phyloP scores from a whole-genome alignment of 169 alveolate species.

The Plasmodium knowlesi region DNA sequence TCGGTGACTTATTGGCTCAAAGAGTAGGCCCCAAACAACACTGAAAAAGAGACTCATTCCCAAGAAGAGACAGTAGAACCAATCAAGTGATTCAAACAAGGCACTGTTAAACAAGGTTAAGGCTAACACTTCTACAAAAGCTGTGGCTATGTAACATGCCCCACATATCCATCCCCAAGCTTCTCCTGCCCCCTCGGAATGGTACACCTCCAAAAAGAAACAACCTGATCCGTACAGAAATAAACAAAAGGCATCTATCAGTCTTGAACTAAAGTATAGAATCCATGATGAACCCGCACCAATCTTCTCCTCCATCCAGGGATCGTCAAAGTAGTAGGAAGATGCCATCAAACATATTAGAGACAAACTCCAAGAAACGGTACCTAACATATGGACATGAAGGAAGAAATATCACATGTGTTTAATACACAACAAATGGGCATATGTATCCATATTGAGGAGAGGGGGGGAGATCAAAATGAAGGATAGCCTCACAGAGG shows the following conservation, averaged over 20 bases:
- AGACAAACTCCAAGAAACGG: conserved; percentile 88
- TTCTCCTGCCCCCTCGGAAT: conserved; percentile 94
- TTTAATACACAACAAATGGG: neutral
- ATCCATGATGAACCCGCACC: conserved; percentile 91
- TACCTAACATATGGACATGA: conserved; percentile 57
- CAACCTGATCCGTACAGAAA: conserved; percentile 88
- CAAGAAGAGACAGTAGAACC: conserved; percentile 85
- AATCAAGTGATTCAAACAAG: conserved; percentile 82
- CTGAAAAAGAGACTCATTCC: conserved; percentile 85
- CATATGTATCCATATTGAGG: neutral
- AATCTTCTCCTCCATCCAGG: conserved; percentile 88
- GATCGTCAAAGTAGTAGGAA: conserved; percentile 88
- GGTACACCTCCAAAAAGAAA: conserved; percentile 92
- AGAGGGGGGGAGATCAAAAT: neutral
- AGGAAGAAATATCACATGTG: neutral
- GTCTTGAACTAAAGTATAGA: conserved; percentile 86
- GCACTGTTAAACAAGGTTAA: conserved; percentile 82
- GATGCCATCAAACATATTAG: conserved; percentile 87
- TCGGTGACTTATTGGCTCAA: conserved; percentile 91
- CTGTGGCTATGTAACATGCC: conserved; percentile 83
- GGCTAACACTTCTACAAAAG: conserved; percentile 83
- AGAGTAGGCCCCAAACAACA: conserved; percentile 89
- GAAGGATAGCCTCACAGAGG: neutral
- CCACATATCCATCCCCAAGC: conserved; percentile 94
- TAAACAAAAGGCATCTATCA: conserved; percentile 87